Evolutionary conservation across 257 asterid genomes (phyloP).

Genomic region (Cruciata laevipes): DNA sequence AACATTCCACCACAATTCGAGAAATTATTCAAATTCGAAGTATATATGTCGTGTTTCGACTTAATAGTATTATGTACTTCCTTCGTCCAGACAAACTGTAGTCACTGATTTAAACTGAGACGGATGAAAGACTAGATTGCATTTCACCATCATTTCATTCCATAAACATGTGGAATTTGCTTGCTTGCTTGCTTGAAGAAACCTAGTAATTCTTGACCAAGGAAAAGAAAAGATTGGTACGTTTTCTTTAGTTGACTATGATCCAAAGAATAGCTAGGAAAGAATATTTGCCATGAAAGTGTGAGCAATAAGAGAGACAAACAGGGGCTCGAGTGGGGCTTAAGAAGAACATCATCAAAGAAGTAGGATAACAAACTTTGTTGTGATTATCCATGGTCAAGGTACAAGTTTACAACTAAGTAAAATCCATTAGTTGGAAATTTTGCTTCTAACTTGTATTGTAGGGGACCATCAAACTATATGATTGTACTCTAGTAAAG

Average conservation of each 20-base stretch:
- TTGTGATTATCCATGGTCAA: neutral
- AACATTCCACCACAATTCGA: neutral
- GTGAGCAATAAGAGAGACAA: slow-evolving; percentile 33
- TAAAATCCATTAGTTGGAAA: neutral
- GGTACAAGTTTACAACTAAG: neutral
- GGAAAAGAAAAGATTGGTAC: neutral
- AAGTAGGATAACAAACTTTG: neutral
- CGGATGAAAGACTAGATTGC: too few species aligned
- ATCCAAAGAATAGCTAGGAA: slow-evolving; percentile 20
- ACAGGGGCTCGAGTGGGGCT: slow-evolving; percentile 18
- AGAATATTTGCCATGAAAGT: slow-evolving; percentile 36
- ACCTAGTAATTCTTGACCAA: neutral
- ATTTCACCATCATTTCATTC: too few species aligned
- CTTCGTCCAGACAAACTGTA: too few species aligned
- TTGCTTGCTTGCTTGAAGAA: neutral
- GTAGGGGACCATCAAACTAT: slow-evolving; percentile 8
- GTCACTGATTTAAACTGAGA: too few species aligned
- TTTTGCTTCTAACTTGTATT: neutral
- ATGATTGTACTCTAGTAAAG: neutral
- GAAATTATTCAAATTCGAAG: neutral
- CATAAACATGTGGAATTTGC: neutral
- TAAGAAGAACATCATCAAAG: slow-evolving; percentile 1
- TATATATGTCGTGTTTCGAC: too few species aligned
- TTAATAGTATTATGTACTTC: too few species aligned
- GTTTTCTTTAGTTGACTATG: slow-evolving; percentile 6